phyloP scores from a whole-genome alignment of 306 rosid species.

The Rosa lucieae region DNA sequence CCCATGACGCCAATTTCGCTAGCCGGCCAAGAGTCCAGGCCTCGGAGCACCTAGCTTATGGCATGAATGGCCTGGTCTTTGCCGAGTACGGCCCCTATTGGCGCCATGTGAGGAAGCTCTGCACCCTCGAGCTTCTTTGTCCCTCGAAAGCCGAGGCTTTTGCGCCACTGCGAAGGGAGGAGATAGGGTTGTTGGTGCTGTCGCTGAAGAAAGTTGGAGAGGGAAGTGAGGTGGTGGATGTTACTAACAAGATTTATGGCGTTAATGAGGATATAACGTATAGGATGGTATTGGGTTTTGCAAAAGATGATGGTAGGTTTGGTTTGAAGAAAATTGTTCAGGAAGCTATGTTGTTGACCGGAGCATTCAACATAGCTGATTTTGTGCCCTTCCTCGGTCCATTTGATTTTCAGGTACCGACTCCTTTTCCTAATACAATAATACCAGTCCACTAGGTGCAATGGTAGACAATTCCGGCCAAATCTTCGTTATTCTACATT shows the following conservation, averaged over 20 bases:
- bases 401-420: slow-evolving; percentile 25
- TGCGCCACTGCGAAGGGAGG: slow-evolving; percentile 6
- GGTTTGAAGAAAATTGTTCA: slow-evolving; percentile 27
- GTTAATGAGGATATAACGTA: slow-evolving; percentile 5
- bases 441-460: no score
- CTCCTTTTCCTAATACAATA: no score
- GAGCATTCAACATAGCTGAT: slow-evolving; percentile 43
- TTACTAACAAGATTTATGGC: slow-evolving; percentile 6
- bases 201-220: slow-evolving; percentile 2
- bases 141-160: neutral
- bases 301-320: neutral
- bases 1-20: neutral
- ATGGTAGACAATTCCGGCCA: no score
- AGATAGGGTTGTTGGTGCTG: neutral
- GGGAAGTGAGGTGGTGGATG: slow-evolving; percentile 28
- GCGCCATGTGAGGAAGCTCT: slow-evolving; percentile 39
- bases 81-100: slow-evolving; percentile 24
- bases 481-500: no score
- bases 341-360: slow-evolving; percentile 7
- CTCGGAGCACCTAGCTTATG: slow-evolving; percentile 24
- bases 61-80: slow-evolving; percentile 16
- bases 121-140: slow-evolving; percentile 27
- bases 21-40: slow-evolving; percentile 5
- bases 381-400: slow-evolving; percentile 26
- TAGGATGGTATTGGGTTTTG: neutral